These are phyloP conservation scores for Globisporangium alternatum DNA, from an alignment of 352 stramenopile species.

Conservation along the genomic window DNA sequence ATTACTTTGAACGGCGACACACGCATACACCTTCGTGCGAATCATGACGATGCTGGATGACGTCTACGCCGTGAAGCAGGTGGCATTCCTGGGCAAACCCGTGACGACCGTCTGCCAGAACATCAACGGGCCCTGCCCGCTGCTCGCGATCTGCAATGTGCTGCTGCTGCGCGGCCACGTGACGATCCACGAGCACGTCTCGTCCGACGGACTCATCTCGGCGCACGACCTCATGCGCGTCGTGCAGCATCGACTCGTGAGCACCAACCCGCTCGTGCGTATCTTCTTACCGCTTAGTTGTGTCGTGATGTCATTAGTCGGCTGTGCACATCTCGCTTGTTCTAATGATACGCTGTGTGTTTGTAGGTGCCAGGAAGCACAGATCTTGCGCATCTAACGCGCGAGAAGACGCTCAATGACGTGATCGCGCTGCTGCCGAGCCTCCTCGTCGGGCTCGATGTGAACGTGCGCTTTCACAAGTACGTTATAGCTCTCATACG, in stretches of 20 bases:
- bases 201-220: constrained; percentile 72
- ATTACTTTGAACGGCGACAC: neutral
- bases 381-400: constrained; percentile 60
- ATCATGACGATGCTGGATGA: constrained; percentile 40
- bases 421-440: constrained; percentile 90
- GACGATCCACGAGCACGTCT: constrained; percentile 55
- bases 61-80: constrained; percentile 79
- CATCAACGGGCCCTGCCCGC: constrained; percentile 96
- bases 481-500: constrained; percentile 25
- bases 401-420: constrained; percentile 88
- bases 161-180: constrained; percentile 92
- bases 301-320: neutral
- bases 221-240: constrained; percentile 90
- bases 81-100: constrained; percentile 70
- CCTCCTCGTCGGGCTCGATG: constrained; percentile 95
- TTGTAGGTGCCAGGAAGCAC: constrained; percentile 38
- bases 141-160: constrained; percentile 96
- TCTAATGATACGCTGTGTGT: neutral
- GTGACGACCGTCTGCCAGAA: constrained; percentile 96
- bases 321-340: neutral
- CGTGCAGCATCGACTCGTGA: constrained; percentile 86
- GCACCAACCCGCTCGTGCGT: constrained; percentile 69
- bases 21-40: neutral
- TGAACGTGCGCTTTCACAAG: constrained; percentile 97
- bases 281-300: neutral